Evolutionary conservation across 257 asterid species (phyloP).

Genomic region (Solanum sejunctum): DNA sequence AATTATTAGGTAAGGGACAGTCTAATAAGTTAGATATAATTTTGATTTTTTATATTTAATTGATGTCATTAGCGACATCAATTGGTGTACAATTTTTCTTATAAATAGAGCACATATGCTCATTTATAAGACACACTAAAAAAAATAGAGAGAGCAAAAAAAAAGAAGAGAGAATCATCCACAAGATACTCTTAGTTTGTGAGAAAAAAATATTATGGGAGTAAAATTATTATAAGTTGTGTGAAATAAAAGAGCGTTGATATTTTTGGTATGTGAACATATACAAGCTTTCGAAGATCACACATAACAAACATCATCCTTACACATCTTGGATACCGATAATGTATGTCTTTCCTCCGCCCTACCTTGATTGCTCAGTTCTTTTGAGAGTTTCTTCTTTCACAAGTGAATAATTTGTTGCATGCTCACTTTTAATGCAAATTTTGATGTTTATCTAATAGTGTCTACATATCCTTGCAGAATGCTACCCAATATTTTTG

Average conservation of each 20-base stretch:
- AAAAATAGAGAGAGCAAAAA: no score
- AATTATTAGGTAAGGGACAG: no score
- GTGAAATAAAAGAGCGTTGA: not conserved
- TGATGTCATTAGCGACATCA: no score
- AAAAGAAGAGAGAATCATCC: no score
- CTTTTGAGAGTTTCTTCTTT: not conserved
- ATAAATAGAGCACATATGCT: no score
- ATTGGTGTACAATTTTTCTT: no score
- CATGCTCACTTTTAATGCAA: not conserved
- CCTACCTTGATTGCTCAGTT: not conserved
- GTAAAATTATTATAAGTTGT: no score
- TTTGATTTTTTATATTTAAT: no score
- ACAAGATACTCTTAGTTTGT: no score
- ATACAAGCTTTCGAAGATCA: slow-evolving; percentile 79
- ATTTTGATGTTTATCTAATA: slow-evolving; percentile 15
- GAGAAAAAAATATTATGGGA: no score
- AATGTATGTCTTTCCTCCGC: slow-evolving; percentile 27
- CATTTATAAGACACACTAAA: no score
- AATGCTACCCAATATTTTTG: slow-evolving; percentile 80
- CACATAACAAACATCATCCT: slow-evolving; percentile 87
- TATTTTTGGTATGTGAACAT: slow-evolving; percentile 71
- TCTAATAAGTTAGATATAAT: no score
- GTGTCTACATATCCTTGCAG: slow-evolving; percentile 68
- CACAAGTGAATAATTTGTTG: not conserved
- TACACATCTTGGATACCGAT: slow-evolving; percentile 95